Evolutionary conservation across 2,329 filamentous ascomycete genomes (phyloP), one percentile per base, ranked within the genome.

Genomic region (Aspergillus latus): DNA sequence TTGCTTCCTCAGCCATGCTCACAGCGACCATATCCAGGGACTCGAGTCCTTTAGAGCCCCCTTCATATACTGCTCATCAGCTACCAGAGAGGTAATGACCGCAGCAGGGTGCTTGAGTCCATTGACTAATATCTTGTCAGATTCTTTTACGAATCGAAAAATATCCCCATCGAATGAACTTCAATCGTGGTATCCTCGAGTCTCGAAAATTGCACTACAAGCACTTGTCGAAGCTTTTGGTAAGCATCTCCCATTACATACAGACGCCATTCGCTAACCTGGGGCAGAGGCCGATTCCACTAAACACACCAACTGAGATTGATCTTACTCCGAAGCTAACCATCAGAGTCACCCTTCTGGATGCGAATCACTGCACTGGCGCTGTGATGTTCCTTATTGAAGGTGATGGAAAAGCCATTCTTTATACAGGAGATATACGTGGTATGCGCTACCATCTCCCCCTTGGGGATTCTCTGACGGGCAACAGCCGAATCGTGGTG

Each of bases 331-430:
- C 87, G 0, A 83, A 84, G 1, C 81, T 82, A 46, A 76, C 75
- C n/a, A 85, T 97, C 26, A 85, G 86, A 46, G 90, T 96, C 15
- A 97, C 92, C 0, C 78, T 97, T 0, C 84, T 97, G 49, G 88
- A 96, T 75, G 92, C 93, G 1, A 97, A 97, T 65, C 93, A 97
- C 69, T 97, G 93, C 65, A 83, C 88, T 0, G 92, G 93, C 0
- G 87, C 91, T 15, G 90, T 94, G 15, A 96, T 96, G 91, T 97
- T 97, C 68, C 78, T 97, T 15, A 88, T 97, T 28, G 90, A 97
- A 73, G 86, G 85, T 1, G 73, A 84, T 52, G 81, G 80, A 0
- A 89, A 86, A 59, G 87, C 91, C 0, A 81, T 95, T 1, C 76
- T 97, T 0, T 97, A 97, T 67, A 96, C 92, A 0, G 92, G 92